Conservation (phyloP, 2,329 filamentous ascomycete genomes). For the Ceratocystis cubensis region DNA sequence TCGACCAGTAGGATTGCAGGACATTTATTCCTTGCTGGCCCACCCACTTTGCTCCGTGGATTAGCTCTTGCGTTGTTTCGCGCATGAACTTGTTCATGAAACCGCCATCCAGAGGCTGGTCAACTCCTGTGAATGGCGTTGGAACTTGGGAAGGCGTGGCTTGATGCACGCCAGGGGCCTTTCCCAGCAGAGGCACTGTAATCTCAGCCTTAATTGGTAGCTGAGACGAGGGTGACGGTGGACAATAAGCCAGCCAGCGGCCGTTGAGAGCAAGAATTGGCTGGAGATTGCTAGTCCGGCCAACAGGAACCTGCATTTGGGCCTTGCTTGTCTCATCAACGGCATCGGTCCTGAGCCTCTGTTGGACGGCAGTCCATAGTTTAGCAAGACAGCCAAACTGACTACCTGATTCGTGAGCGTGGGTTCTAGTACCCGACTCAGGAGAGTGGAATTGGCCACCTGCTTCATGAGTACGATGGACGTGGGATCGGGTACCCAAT, state of each 20-base stretch:
- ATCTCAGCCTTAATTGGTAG: conserved; percentile 56
- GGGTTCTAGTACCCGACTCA: conserved; percentile 16
- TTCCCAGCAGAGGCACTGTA: conserved; percentile 41
- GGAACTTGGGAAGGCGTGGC: conserved; percentile 59
- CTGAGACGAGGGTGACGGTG: conserved; percentile 57
- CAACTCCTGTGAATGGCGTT: conserved; percentile 51
- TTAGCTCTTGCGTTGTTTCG: conserved; percentile 65
- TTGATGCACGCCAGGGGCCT: conserved; percentile 45
- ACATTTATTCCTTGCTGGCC: conserved; percentile 64
- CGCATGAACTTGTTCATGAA: conserved; percentile 66
- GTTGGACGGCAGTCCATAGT: conserved; percentile 78
- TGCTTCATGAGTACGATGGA: too few species aligned
- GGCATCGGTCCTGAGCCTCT: conserved; percentile 38
- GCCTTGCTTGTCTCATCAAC: conserved; percentile 35
- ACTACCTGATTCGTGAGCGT: conserved; percentile 27
- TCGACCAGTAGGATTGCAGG: conserved; percentile 72
- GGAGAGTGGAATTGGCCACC: too few species aligned
- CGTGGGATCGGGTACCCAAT: too few species aligned
- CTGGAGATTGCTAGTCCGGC: conserved; percentile 37
- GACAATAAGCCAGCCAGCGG: conserved; percentile 67
- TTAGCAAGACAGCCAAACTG: conserved; percentile 65
- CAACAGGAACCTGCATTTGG: conserved; percentile 29
- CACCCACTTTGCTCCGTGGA: conserved; percentile 62
- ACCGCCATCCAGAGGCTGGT: conserved; percentile 58
- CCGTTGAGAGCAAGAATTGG: conserved; percentile 58